Evolutionary conservation across 2,329 filamentous ascomycete genomes (phyloP), one percentile per base, ranked within the genome.

Genomic region (Mycosphaerella sp.): DNA sequence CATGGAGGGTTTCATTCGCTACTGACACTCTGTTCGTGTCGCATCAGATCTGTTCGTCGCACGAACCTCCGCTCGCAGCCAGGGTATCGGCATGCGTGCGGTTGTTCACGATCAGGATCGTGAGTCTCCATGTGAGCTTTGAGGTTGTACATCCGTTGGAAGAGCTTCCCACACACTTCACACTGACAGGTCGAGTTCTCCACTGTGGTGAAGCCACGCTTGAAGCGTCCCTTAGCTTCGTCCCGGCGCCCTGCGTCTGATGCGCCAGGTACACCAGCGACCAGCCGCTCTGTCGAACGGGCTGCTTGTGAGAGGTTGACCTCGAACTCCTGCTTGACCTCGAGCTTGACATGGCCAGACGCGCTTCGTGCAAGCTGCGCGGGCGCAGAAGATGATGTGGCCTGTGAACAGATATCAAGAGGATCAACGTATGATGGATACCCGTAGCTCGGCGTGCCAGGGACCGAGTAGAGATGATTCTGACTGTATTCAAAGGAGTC

Each of bases 81-180:
- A 2, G 77, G 70, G 31, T 82, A 73, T 1, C 74, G 74, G 70
- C 90, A 95, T 1, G 78, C 76, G 64, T 89, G 86, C 0, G 84
- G 83, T 64, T 87, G 87, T 63, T 82, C 81, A 53, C 86, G 79
- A 55, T 81, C 79, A 11, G 87, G 83, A 66, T 93, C 83, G 66
- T 95, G 90, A 1, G 84, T 91, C 66, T 91, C 85, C 78, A 91
- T 80, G 69, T 95, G 90, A 31, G 89, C 86, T 66, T 87, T 90
- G 73, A 85, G 89, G 72, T 95, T 95, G 74, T 92, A 95, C 64
- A 82, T 85, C 58, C 90, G 78, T 60, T 87, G 88, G 68, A 95
- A 95, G 12, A 85, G 79, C 69, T 86, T 88, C 6, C 85, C 84
- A 66, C 90, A 95, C 1, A 83, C 77, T 55, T 83, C 78, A 67